Base-by-base conservation (phyloP, 768 basidiomycete species). In the Pseudohyphozyma bogoriensis region DNA sequence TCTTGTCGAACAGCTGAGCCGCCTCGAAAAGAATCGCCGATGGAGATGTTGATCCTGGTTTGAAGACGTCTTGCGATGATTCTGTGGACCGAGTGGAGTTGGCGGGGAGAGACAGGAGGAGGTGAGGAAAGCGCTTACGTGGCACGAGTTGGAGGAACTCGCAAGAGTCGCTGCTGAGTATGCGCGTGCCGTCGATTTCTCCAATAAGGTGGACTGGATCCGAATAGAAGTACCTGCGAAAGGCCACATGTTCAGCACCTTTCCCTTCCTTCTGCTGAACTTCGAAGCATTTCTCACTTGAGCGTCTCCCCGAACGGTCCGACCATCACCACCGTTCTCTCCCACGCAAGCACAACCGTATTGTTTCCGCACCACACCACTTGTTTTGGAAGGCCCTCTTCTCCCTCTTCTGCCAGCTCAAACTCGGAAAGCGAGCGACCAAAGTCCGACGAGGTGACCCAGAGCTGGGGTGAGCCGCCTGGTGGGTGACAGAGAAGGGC, bases 311-410 rank as follows among this genome's bases (percentile, higher is more conserved):
- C 90, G 58, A 83, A 86, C 18, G 95, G 95, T 8, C 93, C 91
- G n/a, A 95, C 88, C 33, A 99, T 77, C 4, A 90, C 76, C 0
- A 83, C 86, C 33, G 85, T 74, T 24, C 79, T 76, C 45, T 83
- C 81, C 89, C 90, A 96, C 24, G 84, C 85, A 22, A 95, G 79
- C 4, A 90, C 78, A 47, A 97, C 85, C 0, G 91, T 89, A 73
- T 99, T 92, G 70, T 90, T 89, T 1, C 92, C 92, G 72, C 91
- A 96, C 95, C 95, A 99, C 69, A 86, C 86, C 0, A 90, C 83
- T 65, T 85, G 85, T 37, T 78, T 77, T 4, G 60, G 76, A 70
- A 33, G 81, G 9, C 65, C 71, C 15, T n/a, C 20, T 45, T n/a
- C 51, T 13, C 55, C 58, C 10, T 69, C 54, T 39, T 58, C 79